Evolutionary conservation across 1,139 yeast species (phyloP).

Genomic region (Candida tropicalis): DNA sequence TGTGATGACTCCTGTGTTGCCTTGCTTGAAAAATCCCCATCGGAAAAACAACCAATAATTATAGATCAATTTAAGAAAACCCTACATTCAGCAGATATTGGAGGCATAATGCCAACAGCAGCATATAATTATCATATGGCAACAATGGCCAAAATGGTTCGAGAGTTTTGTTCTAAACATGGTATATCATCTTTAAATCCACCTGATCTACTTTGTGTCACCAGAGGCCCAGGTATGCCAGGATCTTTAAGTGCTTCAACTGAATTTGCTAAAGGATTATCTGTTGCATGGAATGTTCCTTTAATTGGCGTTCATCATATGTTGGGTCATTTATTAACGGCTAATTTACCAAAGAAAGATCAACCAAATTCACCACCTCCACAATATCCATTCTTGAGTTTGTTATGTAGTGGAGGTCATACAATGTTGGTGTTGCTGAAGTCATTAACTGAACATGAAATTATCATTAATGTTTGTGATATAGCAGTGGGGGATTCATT

Average conservation of each 20-base stretch:
- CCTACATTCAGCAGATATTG: conserved; percentile 62
- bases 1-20: conserved; percentile 97
- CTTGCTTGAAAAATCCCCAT: conserved; percentile 53
- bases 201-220: conserved; percentile 83
- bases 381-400: conserved; percentile 73
- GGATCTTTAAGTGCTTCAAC: conserved; percentile 85
- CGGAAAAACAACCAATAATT: conserved; percentile 41
- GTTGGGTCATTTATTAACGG: conserved; percentile 86
- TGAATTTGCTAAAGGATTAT: conserved; percentile 82
- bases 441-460: conserved; percentile 64
- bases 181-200: conserved; percentile 28
- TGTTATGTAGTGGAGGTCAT: conserved; percentile 93
- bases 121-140: conserved; percentile 82
- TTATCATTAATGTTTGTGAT: conserved; percentile 76
- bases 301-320: conserved; percentile 92
- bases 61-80: conserved; percentile 67
- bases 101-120: conserved; percentile 88
- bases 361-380: conserved; percentile 48
- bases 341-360: conserved; percentile 49
- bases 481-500: conserved; percentile 93
- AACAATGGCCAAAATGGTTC: conserved; percentile 38
- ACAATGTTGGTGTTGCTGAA: conserved; percentile 79
- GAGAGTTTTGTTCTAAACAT: conserved; percentile 29
- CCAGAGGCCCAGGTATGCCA: conserved; percentile 97
- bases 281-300: conserved; percentile 77